Base-by-base conservation (phyloP, 2,329 filamentous ascomycete species). In the Sclerotinia nivalis region DNA sequence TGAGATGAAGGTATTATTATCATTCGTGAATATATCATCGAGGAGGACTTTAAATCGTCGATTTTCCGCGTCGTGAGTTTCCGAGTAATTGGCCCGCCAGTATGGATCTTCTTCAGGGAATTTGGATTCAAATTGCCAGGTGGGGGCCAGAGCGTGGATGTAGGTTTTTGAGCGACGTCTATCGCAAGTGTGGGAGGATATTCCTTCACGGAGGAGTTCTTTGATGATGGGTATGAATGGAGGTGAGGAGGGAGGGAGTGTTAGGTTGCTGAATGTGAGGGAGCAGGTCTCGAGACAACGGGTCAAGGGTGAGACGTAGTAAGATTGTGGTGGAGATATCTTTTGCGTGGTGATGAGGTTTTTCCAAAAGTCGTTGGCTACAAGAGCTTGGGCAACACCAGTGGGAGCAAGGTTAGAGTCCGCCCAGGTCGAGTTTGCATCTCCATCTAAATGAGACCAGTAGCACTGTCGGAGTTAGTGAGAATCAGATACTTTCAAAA, bases 101-200 rank as follows among this genome's bases (percentile, higher is more conserved):
- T 85, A 78, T 34, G 80, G 79, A 77, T 88, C 86, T 1, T 84
- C 69, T 76, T 92, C 89, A 0, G 81, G 76, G 74, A 93, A 92
- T 0, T 86, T 87, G 1, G 80, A 78, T 79, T 92, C 90, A 61
- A 92, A 86, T 2, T 73, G 75, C 77, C 84, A 89, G 4, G 75
- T 77, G 60, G 87, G 87, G 2, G 31, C 25, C 7, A 83, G 80
- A 2, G 79, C 71, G 13, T 79, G 78, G 72, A 92, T 88, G 61
- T 83, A 81, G 0, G 83, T 81, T 75, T 83, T 86, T 74, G 79
- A 84, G 47, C 84, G 86, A 9, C 90, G 83, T 31, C 86, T 84
- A 78, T 93, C 88, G 76, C 90, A 93, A 0, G 89, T 91, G 77
- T 91, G 90, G 52, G 88, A 86, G 68, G 87, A 89, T 68, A 92